Conservation (phyloP, 192 early-diverging fungal genomes). For the Backusella sp. region DNA sequence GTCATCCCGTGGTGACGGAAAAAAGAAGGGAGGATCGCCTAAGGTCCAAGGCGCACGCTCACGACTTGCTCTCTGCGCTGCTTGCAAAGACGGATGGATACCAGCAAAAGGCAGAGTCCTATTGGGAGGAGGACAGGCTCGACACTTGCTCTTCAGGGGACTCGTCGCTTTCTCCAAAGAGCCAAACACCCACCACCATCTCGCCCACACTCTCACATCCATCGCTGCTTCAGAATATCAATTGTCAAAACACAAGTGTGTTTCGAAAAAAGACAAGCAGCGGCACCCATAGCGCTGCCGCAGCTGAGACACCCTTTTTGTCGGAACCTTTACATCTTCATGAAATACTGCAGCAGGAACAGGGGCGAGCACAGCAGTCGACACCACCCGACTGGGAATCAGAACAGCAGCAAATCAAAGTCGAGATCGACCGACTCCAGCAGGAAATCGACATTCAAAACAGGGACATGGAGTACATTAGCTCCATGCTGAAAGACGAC, state of each 20-base stretch:
- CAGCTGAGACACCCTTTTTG: neutral
- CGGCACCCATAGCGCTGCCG: neutral
- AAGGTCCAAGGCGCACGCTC: neutral
- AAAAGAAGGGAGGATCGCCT: neutral
- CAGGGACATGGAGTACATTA: neutral
- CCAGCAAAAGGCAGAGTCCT: neutral
- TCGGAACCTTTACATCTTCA: neutral
- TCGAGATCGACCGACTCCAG: neutral
- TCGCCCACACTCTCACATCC: neutral
- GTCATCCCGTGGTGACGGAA: neutral
- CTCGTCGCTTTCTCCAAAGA: neutral
- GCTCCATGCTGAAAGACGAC: neutral
- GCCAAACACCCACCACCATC: neutral
- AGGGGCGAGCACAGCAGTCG: neutral
- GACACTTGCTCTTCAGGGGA: neutral
- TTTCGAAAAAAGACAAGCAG: neutral
- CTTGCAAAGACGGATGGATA: neutral
- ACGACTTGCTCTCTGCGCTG: neutral
- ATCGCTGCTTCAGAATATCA: neutral
- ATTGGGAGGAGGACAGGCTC: neutral
- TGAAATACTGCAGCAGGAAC: no score
- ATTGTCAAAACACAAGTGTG: neutral
- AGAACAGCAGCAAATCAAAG: constrained; percentile 6
- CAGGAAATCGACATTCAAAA: neutral
- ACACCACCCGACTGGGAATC: neutral